Conservation (phyloP, 306 rosid species). For the Quercus robur region DNA sequence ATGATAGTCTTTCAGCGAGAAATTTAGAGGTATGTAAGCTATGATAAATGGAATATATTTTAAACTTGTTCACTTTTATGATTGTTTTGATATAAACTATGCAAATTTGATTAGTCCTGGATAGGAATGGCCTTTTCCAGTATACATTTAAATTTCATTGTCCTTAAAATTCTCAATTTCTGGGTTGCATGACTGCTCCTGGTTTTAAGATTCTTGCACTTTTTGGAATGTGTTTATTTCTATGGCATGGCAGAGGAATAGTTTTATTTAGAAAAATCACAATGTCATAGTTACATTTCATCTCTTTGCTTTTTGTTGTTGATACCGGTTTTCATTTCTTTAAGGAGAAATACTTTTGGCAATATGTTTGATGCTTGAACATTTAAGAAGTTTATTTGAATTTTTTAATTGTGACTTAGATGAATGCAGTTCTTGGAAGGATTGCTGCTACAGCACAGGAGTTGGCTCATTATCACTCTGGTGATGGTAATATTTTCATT, state of each 20-base stretch:
- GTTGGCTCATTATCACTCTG: slow-evolving; percentile 95
- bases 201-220: not conserved
- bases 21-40: slow-evolving; percentile 66
- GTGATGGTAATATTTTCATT: slow-evolving; percentile 61
- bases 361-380: slow-evolving; percentile 3
- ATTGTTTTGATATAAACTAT: not conserved
- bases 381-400: not conserved
- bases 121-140: not conserved
- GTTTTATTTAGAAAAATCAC: not conserved
- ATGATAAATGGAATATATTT: not conserved
- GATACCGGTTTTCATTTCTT: not conserved
- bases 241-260: not conserved
- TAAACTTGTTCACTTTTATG: not conserved
- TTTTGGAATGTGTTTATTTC: not conserved
- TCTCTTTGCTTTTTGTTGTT: not conserved
- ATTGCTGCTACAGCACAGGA: slow-evolving; percentile 83
- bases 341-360: not conserved
- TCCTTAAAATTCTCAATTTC: not conserved
- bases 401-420: slow-evolving; percentile 46
- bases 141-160: not conserved
- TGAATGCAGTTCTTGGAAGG: slow-evolving; percentile 93
- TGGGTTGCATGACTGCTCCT: not conserved
- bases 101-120: not conserved
- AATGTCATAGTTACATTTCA: not conserved
- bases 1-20: slow-evolving; percentile 81